These are phyloP conservation scores for Zasmidium cellare DNA, from an alignment of 2,329 filamentous ascomycete genomes.

Conservation along the genomic window DNA sequence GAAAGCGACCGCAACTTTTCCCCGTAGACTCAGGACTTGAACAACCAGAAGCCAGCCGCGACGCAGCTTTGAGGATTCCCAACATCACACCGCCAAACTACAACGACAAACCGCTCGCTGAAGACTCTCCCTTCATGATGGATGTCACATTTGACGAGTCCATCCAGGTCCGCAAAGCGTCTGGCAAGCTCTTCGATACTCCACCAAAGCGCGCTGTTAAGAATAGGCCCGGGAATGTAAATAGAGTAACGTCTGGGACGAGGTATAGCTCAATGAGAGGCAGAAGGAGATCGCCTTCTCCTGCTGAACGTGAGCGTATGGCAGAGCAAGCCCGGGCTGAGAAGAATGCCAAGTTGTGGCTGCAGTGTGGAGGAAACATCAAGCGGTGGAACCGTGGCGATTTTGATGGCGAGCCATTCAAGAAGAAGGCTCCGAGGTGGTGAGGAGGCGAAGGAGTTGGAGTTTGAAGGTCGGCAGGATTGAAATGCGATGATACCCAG, in stretches of 20 bases:
- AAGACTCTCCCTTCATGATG: slow-evolving; percentile 25
- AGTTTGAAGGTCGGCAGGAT: neutral
- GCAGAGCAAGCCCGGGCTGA: slow-evolving; percentile 16
- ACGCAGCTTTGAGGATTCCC: slow-evolving; percentile 19
- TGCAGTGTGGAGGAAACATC: slow-evolving; percentile 33
- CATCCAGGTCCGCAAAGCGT: slow-evolving; percentile 27
- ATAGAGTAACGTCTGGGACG: neutral
- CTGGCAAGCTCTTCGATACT: slow-evolving; percentile 16
- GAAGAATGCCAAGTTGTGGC: slow-evolving; percentile 32
- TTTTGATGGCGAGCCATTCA: slow-evolving; percentile 32
- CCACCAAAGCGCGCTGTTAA: slow-evolving; percentile 3
- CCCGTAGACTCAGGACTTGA: neutral
- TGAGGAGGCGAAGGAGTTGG: slow-evolving; percentile 8
- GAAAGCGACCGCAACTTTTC: slow-evolving; percentile 1
- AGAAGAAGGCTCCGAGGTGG: slow-evolving; percentile 33
- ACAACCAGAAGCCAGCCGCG: slow-evolving; percentile 28
- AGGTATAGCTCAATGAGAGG: neutral
- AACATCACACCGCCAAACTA: slow-evolving; percentile 30
- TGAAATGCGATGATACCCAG: neutral
- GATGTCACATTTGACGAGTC: slow-evolving; percentile 16
- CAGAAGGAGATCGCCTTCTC: slow-evolving; percentile 17
- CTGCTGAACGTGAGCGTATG: slow-evolving; percentile 18
- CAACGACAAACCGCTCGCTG: slow-evolving; percentile 25
- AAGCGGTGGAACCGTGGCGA: slow-evolving; percentile 37
- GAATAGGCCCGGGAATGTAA: slow-evolving; percentile 6